Base-by-base conservation (phyloP, 148 eudicot genomes). In the Heliamphora exappendiculata region DNA sequence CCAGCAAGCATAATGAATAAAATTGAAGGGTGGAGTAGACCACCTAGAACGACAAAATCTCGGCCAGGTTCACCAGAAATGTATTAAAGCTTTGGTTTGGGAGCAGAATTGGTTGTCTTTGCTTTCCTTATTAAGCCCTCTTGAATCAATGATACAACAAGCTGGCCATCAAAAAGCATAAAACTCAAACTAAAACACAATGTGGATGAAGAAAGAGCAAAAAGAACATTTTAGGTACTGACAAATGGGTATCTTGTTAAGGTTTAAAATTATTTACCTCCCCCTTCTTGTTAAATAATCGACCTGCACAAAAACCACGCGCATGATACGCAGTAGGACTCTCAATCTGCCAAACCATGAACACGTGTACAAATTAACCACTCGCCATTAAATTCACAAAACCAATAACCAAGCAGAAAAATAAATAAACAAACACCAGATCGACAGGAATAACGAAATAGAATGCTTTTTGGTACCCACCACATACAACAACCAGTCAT, bases 401-500 rank as follows among this genome's bases (percentile, higher is more conserved):
- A 39, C 3, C 71, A 64, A 22, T 8, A 54, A 19, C 4, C 17
- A 39, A 26, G 66, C 47, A 62, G 66, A 26, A 51, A 51, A 20
- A 59, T 7, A 37, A 57, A 17, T 16, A 33, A 2, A 36, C 9
- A 7, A 59, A 77, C 13, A 60, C 33, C 16, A 2, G 31, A 57
- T 3, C 14, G 67, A 71, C 24, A 65, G 44, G 20, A 9, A 51
- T 44, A n/a, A n/a, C n/a, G n/a, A n/a, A 70, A 20, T 9, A 11
- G 20, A 19, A 51, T 29, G 67, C 4, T 50, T 70, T 45, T 74
- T 54, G 75, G 75, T 26, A 74, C 91, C 82, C 84, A 93, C 99
- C 88, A 85, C 89, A 86, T 83, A 93, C 79, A 96, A 60, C 49
- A 93, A 16, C 99, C 99, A 96, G 76, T 96, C 99, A 80, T 96